phyloP scores from a whole-genome alignment of 768 basidiomycete genomes.

The Tulasnella sp. region DNA sequence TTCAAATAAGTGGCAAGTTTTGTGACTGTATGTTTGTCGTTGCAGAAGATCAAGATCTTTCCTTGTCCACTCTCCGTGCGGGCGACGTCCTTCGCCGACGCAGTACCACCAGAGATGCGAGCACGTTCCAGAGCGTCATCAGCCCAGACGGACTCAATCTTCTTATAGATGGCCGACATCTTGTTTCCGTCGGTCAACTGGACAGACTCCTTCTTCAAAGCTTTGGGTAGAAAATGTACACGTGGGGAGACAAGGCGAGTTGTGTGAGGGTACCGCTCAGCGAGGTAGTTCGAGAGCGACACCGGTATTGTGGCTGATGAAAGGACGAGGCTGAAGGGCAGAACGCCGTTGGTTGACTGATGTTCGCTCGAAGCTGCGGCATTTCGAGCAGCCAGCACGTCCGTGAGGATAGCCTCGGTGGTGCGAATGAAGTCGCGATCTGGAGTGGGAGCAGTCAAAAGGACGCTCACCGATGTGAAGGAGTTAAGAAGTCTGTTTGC shows the following conservation, averaged over 20 bases:
- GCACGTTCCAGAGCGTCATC: constrained; percentile 24
- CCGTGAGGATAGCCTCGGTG: constrained; percentile 57
- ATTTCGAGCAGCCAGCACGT: constrained; percentile 44
- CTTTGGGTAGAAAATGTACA: constrained; percentile 64
- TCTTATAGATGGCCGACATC: constrained; percentile 64
- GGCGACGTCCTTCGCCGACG: background rate
- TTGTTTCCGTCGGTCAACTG: constrained; percentile 72
- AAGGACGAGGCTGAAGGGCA: constrained; percentile 68
- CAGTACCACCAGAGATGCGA: background rate
- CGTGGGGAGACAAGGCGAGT: constrained; percentile 57
- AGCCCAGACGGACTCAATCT: constrained; percentile 63
- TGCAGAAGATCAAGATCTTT: constrained; percentile 65
- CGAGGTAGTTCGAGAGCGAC: constrained; percentile 29
- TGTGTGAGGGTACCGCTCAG: constrained; percentile 21
- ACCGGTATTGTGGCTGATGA: constrained; percentile 82
- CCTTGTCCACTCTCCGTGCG: constrained; percentile 3
- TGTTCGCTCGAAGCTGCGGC: constrained; percentile 21
- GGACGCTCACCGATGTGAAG: background rate
- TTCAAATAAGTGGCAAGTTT: constrained; percentile 48
- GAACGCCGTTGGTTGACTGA: constrained; percentile 27
- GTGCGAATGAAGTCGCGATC: constrained; percentile 74
- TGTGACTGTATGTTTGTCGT: constrained; percentile 57
- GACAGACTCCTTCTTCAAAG: constrained; percentile 60
- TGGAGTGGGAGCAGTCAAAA: constrained; percentile 25
- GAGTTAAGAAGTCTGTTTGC: constrained; percentile 22